phyloP scores from a whole-genome alignment of 2,329 filamentous ascomycete genomes.

The Fusarium hainanense region DNA sequence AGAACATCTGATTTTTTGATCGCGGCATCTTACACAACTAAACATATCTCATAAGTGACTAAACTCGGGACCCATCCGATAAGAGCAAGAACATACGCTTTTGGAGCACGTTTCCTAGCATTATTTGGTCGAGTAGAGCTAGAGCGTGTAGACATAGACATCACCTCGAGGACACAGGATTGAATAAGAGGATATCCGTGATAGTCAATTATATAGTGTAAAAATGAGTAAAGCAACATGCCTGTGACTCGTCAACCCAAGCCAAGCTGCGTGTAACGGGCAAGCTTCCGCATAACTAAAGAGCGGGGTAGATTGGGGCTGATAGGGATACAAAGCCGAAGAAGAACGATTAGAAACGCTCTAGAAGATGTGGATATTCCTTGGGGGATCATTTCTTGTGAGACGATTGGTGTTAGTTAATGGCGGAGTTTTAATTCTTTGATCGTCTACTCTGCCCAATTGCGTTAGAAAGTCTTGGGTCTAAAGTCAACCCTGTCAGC shows the following conservation, averaged over 20 bases:
- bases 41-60: neutral
- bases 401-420: slow-evolving; percentile 6
- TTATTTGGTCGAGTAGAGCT: slow-evolving; percentile 15
- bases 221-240: neutral
- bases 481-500: neutral
- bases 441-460: slow-evolving; percentile 33
- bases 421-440: slow-evolving; percentile 13
- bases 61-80: neutral
- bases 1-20: slow-evolving; percentile 37
- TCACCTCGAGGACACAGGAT: neutral
- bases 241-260: neutral
- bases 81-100: slow-evolving; percentile 25
- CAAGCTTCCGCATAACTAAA: neutral
- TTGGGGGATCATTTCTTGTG: neutral
- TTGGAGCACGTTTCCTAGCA: slow-evolving; percentile 30
- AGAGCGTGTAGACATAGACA: slow-evolving; percentile 22
- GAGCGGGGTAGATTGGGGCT: slow-evolving; percentile 23
- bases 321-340: slow-evolving; percentile 12
- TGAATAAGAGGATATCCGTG: neutral
- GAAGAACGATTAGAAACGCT: slow-evolving; percentile 2
- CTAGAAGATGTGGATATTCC: slow-evolving; percentile 25
- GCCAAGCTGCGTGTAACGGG: neutral
- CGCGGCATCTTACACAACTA: slow-evolving; percentile 35
- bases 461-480: slow-evolving; percentile 18
- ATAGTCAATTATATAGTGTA: slow-evolving; percentile 1